Base-by-base conservation (phyloP, 495 filamentous ascomycete genomes). In the Penicillium antarcticum region DNA sequence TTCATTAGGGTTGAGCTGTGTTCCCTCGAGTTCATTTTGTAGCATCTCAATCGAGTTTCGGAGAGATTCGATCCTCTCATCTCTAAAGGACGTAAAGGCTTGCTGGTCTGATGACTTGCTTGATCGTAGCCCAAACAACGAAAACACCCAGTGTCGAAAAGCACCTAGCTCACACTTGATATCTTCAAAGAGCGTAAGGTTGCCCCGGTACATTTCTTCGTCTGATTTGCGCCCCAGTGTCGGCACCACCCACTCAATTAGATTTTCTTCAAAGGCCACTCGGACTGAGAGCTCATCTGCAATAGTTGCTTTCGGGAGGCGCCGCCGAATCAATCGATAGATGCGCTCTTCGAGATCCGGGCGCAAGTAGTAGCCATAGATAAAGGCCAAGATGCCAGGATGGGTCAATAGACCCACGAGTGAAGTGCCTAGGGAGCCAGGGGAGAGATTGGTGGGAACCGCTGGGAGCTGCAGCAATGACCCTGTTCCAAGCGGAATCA, bases 181-280 rank as follows among this genome's bases (percentile, higher is more conserved):
- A 52, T 75, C 72, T 37, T 75, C 58, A 9, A 66, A 38, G 2
- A 75, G 53, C 5, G 69, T 66, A n/a, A 77, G 60, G 32, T 62
- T 69, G 43, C 54, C 60, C n/a, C 74, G 72, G 11, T 60, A 60
- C 46, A 60, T 63, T 48, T 75, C 74, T 47, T 77, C 71, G 36
- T 69, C 67, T 7, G 69, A 60, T 34, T 68, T 62, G n/a, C 72
- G 74, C 1, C 72, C 74, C 16, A 73, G 60, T 3, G 63, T 67
- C 5, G 74, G 74, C 16, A 73, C 66, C 51, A 75, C 70, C 74
- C 74, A 77, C 44, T 75, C 74, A 34, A 77, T 63, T 13, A 78
- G 67, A 37, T 76, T 74, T 49, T 77, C 75, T 29, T 78, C 75
- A 31, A 62, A 66, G 2, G 73, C 74, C 44, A 74, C 73, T 34